These are phyloP conservation scores for Mariannaea elegans DNA, from an alignment of 2,329 filamentous ascomycete genomes.

Conservation along the genomic window DNA sequence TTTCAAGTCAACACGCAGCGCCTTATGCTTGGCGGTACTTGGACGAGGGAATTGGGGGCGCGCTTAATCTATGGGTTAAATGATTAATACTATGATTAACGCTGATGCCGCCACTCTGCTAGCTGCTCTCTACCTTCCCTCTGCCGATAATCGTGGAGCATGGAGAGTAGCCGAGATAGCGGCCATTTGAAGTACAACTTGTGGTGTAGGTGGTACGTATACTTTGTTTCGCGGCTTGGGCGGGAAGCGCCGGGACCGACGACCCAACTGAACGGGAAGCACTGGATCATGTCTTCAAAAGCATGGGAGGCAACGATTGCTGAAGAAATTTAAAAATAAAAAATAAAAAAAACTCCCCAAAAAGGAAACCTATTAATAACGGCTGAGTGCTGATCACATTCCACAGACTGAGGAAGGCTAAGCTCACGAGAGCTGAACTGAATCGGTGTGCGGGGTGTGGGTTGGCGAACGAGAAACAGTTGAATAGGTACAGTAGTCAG, in stretches of 20 bases:
- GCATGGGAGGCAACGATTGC: background rate
- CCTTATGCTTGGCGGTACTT: background rate
- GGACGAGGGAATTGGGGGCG: slow-evolving; percentile 7
- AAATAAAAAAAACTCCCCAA: background rate
- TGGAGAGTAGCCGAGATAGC: slow-evolving; percentile 7
- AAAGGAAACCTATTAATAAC: background rate
- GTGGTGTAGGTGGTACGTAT: no score
- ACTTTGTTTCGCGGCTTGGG: slow-evolving; percentile 8
- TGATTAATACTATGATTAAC: slow-evolving; percentile 6
- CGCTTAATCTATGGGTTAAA: slow-evolving; percentile 15
- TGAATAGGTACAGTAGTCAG: slow-evolving; percentile 1
- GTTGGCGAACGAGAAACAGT: slow-evolving; percentile 5
- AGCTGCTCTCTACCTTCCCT: slow-evolving; percentile 22
- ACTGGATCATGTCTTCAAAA: slow-evolving; percentile 1
- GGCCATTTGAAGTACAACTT: slow-evolving; percentile 4
- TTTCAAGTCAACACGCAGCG: slow-evolving; percentile 15
- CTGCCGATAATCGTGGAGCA: slow-evolving; percentile 13
- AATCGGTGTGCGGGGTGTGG: slow-evolving; percentile 7
- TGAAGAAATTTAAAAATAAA: slow-evolving; percentile 1
- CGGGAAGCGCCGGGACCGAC: slow-evolving; percentile 5
- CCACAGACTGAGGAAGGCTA: background rate
- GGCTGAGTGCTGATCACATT: slow-evolving; percentile 4
- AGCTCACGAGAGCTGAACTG: slow-evolving; percentile 4
- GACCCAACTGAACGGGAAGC: slow-evolving; percentile 8
- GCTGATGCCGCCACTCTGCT: slow-evolving; percentile 12